Conservation (phyloP, 495 filamentous ascomycete genomes). For the Bathelium albidoporum region DNA sequence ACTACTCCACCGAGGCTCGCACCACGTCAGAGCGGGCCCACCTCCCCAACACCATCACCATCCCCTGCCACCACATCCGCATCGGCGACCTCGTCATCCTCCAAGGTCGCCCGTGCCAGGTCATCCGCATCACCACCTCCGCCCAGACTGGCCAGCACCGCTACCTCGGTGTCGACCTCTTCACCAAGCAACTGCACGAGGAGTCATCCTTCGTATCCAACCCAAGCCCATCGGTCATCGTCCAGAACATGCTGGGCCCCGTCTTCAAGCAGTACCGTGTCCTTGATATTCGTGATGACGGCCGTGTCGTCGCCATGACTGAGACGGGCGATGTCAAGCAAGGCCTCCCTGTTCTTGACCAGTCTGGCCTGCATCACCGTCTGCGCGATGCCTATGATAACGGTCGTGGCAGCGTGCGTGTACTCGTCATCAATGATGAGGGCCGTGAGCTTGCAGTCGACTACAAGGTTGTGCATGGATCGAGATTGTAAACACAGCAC, state of each 20-base stretch:
- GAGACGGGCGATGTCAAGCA: constrained; percentile 96
- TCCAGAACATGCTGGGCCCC: constrained; percentile 98
- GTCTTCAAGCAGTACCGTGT: constrained; percentile 99
- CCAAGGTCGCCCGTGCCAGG: constrained; percentile 98
- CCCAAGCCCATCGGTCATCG: constrained; percentile 88
- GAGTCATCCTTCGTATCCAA: constrained; percentile 97
- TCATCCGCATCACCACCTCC: constrained; percentile 98
- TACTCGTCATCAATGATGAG: constrained; percentile 90
- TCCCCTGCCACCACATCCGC: constrained; percentile 98
- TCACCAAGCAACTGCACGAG: constrained; percentile 99
- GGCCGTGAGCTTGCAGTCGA: constrained; percentile 93
- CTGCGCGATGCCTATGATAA: constrained; percentile 79
- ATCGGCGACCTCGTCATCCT: constrained; percentile 98
- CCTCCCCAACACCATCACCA: constrained; percentile 78
- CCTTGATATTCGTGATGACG: constrained; percentile 88
- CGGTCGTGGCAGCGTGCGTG: constrained; percentile 85
- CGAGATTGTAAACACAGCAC: constrained; percentile 42
- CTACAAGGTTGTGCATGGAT: constrained; percentile 93
- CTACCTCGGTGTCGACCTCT: constrained; percentile 98
- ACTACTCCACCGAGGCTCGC: constrained; percentile 16
- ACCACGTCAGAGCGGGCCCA: constrained; percentile 16
- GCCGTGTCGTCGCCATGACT: constrained; percentile 69
- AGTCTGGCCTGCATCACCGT: constrained; percentile 74
- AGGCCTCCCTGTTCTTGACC: constrained; percentile 81
- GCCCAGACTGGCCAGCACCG: constrained; percentile 97